A percentile compares a stretch with the other conserved stretches of the same genome.
Evolutionary conservation across 2,329 filamentous ascomycete genomes (phyloP).

Genomic region (Pseudogymnoascus destructans): DNA sequence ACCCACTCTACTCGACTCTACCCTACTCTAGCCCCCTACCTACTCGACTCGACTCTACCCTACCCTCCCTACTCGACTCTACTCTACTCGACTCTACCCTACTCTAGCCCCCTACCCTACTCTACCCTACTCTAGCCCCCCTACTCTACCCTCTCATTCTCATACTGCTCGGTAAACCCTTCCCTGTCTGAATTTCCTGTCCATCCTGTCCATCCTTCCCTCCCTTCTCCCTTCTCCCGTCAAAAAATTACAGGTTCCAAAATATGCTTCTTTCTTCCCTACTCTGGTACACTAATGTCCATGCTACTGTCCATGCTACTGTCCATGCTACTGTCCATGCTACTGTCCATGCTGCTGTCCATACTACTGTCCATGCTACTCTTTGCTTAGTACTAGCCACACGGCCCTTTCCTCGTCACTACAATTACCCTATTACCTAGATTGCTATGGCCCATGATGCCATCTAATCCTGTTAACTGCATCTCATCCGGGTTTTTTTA

Average conservation of each 20-base stretch:
- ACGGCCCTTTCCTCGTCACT: neutral
- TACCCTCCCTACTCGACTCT: neutral
- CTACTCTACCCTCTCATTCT: neutral
- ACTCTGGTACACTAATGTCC: neutral
- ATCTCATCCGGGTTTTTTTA: neutral
- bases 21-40: neutral
- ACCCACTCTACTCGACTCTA: neutral
- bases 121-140: neutral
- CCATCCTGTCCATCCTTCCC: neutral
- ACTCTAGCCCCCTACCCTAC: neutral
- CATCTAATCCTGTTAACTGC: neutral
- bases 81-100: neutral
- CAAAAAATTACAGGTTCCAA: neutral
- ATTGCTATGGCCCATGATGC: conserved; percentile 1
- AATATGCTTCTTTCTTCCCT: neutral
- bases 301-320: neutral
- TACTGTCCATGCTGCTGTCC: neutral
- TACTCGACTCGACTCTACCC: neutral
- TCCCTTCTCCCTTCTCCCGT: neutral
- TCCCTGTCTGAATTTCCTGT: neutral
- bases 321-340: neutral
- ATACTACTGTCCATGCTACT: neutral
- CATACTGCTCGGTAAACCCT: neutral
- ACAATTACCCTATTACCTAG: neutral
- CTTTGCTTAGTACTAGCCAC: neutral